Conservation (phyloP, 2,329 filamentous ascomycete genomes). For the Aspergillus thermomutatus region DNA sequence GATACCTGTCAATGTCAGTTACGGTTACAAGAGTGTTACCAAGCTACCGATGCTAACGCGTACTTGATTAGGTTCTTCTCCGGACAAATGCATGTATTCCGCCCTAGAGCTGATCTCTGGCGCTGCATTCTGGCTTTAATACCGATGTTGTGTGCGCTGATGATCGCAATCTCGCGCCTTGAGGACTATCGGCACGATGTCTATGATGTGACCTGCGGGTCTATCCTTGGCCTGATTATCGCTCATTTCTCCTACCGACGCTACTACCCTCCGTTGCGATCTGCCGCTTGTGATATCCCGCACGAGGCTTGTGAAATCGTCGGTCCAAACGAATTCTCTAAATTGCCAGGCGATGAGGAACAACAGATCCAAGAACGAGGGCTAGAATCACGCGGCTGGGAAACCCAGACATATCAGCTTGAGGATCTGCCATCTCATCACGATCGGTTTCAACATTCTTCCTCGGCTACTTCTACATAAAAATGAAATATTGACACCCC, state of each 20-base stretch:
- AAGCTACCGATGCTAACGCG: not conserved
- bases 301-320: constrained; percentile 35
- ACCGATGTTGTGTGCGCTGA: constrained; percentile 54
- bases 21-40: not conserved
- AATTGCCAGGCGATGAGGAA: constrained; percentile 31
- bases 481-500: constrained; percentile 1
- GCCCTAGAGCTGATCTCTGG: constrained; percentile 56
- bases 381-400: constrained; percentile 10
- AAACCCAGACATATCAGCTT: constrained; percentile 22
- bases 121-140: constrained; percentile 53
- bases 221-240: constrained; percentile 52
- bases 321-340: constrained; percentile 26
- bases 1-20: constrained; percentile 52
- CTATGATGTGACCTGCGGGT: constrained; percentile 58
- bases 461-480: not conserved
- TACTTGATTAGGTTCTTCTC: constrained; percentile 38
- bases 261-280: constrained; percentile 56
- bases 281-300: constrained; percentile 50
- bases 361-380: constrained; percentile 21
- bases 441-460: constrained; percentile 1
- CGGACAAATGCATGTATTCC: constrained; percentile 58
- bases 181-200: constrained; percentile 65
- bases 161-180: constrained; percentile 61
- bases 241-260: constrained; percentile 59
- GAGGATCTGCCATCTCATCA: constrained; percentile 15